Evolutionary conservation across 192 early-diverging fungal species (phyloP).

Genomic region (Podila verticillata): DNA sequence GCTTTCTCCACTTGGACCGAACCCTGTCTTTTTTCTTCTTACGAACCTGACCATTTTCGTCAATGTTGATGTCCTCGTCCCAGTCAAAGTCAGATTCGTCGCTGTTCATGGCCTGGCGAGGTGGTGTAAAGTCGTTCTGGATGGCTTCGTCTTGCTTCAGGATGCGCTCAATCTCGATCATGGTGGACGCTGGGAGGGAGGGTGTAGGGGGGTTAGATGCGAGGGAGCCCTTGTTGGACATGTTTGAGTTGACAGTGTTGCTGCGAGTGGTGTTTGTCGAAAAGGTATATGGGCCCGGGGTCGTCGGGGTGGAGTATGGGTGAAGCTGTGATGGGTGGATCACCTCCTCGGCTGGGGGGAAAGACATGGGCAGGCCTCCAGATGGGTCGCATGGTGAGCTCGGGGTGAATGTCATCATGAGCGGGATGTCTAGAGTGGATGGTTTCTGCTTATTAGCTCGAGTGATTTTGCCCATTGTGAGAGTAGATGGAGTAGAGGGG

Average conservation of each 20-base stretch:
- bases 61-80: constrained; percentile 48
- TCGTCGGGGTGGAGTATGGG: constrained; percentile 26
- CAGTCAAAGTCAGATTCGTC: constrained; percentile 52
- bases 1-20: constrained; percentile 60
- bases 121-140: constrained; percentile 36
- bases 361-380: constrained; percentile 11
- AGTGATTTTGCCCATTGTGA: constrained; percentile 9
- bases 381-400: constrained; percentile 47
- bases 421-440: constrained; percentile 36
- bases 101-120: constrained; percentile 37
- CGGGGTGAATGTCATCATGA: constrained; percentile 45
- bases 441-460: constrained; percentile 18
- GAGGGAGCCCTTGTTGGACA: neutral
- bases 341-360: constrained; percentile 25
- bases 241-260: neutral
- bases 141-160: constrained; percentile 35
- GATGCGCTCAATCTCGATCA: constrained; percentile 50
- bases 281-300: neutral
- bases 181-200: constrained; percentile 17
- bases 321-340: constrained; percentile 33
- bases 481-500: neutral
- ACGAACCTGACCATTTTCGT: constrained; percentile 33
- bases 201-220: constrained; percentile 5
- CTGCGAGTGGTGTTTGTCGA: neutral
- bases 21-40: constrained; percentile 7